Base-by-base conservation (phyloP, 148 eudicot species). In the Rhododendron williamsianum region DNA sequence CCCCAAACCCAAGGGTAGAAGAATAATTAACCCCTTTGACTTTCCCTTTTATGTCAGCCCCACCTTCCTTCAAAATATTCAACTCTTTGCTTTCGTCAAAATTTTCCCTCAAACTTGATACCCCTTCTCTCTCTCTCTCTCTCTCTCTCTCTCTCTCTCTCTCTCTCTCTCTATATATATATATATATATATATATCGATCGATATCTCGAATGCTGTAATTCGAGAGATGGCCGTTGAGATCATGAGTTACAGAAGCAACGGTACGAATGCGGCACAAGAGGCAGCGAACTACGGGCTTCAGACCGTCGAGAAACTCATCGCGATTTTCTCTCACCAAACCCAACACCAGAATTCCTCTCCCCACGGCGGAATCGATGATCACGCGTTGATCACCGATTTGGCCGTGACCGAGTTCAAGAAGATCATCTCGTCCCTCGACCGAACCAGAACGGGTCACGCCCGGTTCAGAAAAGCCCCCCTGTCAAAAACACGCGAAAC, bases 391-490 rank as follows among this genome's bases (percentile, higher is more conserved):
- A 83, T 91, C 9, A 81, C 94, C 0, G 93, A 90, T 45, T 89
- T 84, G 3, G 89, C 95, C 1, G 93, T 91, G 2, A 88, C 91
- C 10, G 91, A 88, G 80, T 89, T 91, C 81, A 92, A 86, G 58
- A 84, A 84, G 15, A 91, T 89, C 49, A 78, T 93, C 35, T 85
- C 93, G 13, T 84, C 86, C 6, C 87, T 92, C 8, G 41, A 71
- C 30, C 76, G 19, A 65, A 89, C 89, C 67, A 94, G 94, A 45
- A 90, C 93, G 58, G 98, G 98, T 10, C 98, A 93, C 84, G 98
- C 98, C 45, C 94, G 96, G 19, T 94, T 94, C 87, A 30, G 76
- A 30, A 71, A 71, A 33, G 76, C 7, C 13, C 76, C 76, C 41
- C 19, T 71, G 7, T 2, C 19, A 4, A 30, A 30, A 27, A 4